Conservation (phyloP, 1,139 yeast genomes). For the Magnusiomyces clavatus region DNA sequence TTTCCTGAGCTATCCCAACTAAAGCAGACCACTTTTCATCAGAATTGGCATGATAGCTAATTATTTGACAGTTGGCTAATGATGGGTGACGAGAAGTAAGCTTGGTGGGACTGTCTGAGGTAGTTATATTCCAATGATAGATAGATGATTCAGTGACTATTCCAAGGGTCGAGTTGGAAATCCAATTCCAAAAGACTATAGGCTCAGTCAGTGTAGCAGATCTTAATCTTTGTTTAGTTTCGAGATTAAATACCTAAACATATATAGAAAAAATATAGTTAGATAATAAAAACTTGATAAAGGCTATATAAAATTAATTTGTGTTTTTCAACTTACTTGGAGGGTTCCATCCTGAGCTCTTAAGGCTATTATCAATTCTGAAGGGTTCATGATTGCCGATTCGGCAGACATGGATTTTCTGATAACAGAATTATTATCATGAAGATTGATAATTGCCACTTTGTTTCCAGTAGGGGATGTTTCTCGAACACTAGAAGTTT, state of each 20-base stretch:
- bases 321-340: constrained; percentile 37
- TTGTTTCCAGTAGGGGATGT: constrained; percentile 61
- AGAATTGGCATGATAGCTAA: constrained; percentile 79
- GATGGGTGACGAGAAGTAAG: constrained; percentile 80
- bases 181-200: constrained; percentile 95
- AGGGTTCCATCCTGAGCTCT: constrained; percentile 95
- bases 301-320: constrained; percentile 6
- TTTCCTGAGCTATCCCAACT: constrained; percentile 91
- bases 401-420: constrained; percentile 97
- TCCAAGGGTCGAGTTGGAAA: constrained; percentile 64
- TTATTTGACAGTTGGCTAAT: constrained; percentile 77
- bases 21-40: constrained; percentile 89
- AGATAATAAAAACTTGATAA: background rate
- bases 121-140: constrained; percentile 75
- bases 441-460: constrained; percentile 86
- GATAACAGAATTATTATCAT: constrained; percentile 62
- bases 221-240: constrained; percentile 80
- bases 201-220: constrained; percentile 83
- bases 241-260: constrained; percentile 64
- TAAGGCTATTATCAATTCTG: constrained; percentile 77
- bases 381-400: constrained; percentile 94
- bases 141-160: constrained; percentile 72
- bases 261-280: background rate
- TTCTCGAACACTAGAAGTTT: constrained; percentile 61
- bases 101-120: constrained; percentile 68